These are phyloP conservation scores for Fusarium sp. DNA, from an alignment of 2,329 filamentous ascomycete genomes.

Conservation along the genomic window DNA sequence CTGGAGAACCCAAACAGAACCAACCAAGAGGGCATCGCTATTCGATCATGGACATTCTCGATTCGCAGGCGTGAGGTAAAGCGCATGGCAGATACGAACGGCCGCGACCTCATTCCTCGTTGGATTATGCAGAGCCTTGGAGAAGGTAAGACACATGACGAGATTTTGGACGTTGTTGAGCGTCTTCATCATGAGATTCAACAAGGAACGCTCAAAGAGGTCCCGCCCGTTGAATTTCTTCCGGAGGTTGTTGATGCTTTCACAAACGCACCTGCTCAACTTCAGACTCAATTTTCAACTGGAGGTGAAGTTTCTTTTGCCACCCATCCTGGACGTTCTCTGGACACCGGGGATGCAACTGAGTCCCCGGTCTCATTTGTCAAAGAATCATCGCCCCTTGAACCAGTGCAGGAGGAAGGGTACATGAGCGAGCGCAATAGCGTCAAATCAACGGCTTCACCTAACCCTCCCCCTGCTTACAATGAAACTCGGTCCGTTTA, in stretches of 20 bases:
- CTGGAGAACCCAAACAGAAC: constrained; percentile 53
- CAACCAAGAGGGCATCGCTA: constrained; percentile 48
- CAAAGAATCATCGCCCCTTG: constrained; percentile 45
- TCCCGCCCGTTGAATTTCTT: constrained; percentile 70
- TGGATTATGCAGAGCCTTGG: constrained; percentile 63
- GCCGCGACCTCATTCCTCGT: constrained; percentile 43
- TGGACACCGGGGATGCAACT: constrained; percentile 33
- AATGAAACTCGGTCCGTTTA: constrained; percentile 19
- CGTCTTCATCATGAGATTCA: constrained; percentile 60
- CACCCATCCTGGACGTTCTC: constrained; percentile 13
- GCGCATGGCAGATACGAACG: constrained; percentile 57
- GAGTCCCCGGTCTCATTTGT: constrained; percentile 33
- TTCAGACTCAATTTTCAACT: constrained; percentile 23
- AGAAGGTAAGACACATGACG: constrained; percentile 59
- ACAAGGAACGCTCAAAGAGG: constrained; percentile 55
- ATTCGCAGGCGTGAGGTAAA: constrained; percentile 74
- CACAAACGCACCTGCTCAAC: constrained; percentile 34
- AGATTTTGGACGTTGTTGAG: constrained; percentile 61
- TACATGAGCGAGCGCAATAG: constrained; percentile 26
- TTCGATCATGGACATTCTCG: constrained; percentile 67
- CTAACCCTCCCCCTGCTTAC: constrained; percentile 27
- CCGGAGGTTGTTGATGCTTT: constrained; percentile 62
- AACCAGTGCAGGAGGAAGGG: constrained; percentile 43
- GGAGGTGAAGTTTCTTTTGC: constrained; percentile 26
- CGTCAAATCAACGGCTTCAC: constrained; percentile 28